Base-by-base conservation (phyloP, 169 alveolate genomes). In the Eimeria acervulina region DNA sequence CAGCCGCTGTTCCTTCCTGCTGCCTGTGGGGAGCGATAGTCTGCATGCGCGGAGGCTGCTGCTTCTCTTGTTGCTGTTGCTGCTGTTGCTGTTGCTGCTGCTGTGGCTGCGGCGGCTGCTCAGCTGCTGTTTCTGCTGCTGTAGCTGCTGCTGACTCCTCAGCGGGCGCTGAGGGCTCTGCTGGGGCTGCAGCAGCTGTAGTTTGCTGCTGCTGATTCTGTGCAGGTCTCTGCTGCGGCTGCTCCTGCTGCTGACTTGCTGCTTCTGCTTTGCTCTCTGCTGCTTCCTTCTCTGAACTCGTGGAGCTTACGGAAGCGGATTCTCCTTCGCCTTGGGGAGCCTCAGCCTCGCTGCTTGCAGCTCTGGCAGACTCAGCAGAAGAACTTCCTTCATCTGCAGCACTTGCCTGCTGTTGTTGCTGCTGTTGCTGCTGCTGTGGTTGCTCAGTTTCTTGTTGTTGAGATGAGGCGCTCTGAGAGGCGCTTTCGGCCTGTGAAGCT, bases 141-240 rank as follows among this genome's bases (percentile, higher is more conserved):
- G 76, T 8, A 5, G 76, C 76, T 63, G 76, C 76, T 63, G n/a
- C 31, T 28, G 76, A 4, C 13, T 12, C 55, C 33, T 1, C 85
- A 10, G 52, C 7, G 1, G 51, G 23, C 12, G 31, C 85, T 74
- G 51, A 8, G 26, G 66, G 8, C 19, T 10, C 63, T 38, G 40
- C 66, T 40, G 89, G 40, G 2, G 66, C 89, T 78, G 89, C 68
- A 21, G 66, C 66, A n/a, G n/a, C n/a, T n/a, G n/a, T n/a, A 0
- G 28, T 17, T 23, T 36, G 51, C 0, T 72, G 63, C n/a, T 28
- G 66, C 42, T 78, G 5, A 66, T 72, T 44, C 51, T 21, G 51
- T n/a, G 84, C 21, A n/a, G n/a, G n/a, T n/a, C n/a, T n/a, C 74
- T 63, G 74, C 74, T 61, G 72, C 72, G 7, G 72, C 72, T 61